Conservation (phyloP, 768 basidiomycete genomes). For the Tulasnella sp. region DNA sequence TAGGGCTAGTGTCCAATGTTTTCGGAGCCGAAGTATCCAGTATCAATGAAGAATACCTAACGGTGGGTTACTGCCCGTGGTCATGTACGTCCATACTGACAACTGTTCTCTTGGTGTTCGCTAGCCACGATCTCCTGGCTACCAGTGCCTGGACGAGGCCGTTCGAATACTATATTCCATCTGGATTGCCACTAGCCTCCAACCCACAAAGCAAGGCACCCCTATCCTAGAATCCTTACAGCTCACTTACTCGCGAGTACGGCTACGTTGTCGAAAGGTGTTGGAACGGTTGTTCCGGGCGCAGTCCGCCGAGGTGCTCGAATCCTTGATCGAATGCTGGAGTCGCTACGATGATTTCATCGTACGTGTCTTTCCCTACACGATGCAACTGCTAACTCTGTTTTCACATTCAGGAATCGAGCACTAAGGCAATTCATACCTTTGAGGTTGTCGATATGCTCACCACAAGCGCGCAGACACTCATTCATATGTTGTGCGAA, state of each 20-base stretch:
- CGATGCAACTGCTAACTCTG: not conserved
- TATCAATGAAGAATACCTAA: constrained; percentile 11
- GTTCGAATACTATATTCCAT: constrained; percentile 64
- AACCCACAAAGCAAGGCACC: constrained; percentile 25
- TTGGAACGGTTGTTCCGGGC: constrained; percentile 78
- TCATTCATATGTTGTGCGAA: constrained; percentile 83
- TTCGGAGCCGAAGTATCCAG: constrained; percentile 53
- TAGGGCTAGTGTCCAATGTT: constrained; percentile 86
- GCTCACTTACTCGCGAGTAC: constrained; percentile 52
- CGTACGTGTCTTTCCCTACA: not conserved
- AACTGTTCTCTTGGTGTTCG: constrained; percentile 5
- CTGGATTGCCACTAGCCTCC: constrained; percentile 38
- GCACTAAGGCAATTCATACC: constrained; percentile 33
- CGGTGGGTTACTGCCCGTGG: constrained; percentile 36
- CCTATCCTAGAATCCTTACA: constrained; percentile 50
- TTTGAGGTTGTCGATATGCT: constrained; percentile 79
- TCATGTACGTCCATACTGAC: not conserved
- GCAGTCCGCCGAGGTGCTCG: constrained; percentile 68
- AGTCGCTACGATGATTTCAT: constrained; percentile 40
- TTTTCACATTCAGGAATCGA: not conserved
- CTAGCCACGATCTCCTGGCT: constrained; percentile 62
- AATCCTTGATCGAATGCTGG: constrained; percentile 78
- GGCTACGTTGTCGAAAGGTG: constrained; percentile 59
- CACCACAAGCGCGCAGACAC: constrained; percentile 69
- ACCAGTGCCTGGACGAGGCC: constrained; percentile 66